phyloP scores from a whole-genome alignment of 31 red algal genomes.

The Odonthalia washingtoniensis region DNA sequence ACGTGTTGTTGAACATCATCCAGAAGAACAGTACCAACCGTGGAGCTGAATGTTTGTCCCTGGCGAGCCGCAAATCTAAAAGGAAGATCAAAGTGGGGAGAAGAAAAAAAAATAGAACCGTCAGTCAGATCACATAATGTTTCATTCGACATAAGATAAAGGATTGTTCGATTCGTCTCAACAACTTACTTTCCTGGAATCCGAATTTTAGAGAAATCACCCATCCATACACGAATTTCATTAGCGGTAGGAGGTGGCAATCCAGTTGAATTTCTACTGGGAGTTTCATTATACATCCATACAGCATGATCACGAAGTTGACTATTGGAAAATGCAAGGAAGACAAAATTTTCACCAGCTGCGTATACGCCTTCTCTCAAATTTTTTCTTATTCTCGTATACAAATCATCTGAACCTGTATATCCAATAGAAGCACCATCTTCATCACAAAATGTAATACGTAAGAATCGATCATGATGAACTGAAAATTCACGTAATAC shows the following conservation, averaged over 20 bases:
- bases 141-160: no score
- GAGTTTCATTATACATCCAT: slow-evolving; percentile 69
- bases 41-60: slow-evolving; percentile 57
- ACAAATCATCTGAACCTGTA: slow-evolving; percentile 51
- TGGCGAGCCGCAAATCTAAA: slow-evolving; percentile 49
- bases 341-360: slow-evolving; percentile 49
- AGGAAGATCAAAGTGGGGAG: background rate
- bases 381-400: slow-evolving; percentile 13
- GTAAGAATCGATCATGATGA: slow-evolving; percentile 47
- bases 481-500: slow-evolving; percentile 51
- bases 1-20: slow-evolving; percentile 28
- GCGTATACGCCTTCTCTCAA: slow-evolving; percentile 38
- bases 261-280: background rate
- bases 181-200: slow-evolving; percentile 55
- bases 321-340: slow-evolving; percentile 59
- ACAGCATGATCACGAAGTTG: slow-evolving; percentile 53
- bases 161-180: no score
- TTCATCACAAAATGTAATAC: slow-evolving; percentile 54
- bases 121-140: no score
- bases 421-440: slow-evolving; percentile 35
- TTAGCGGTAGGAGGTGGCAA: slow-evolving; percentile 50
- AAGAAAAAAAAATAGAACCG: background rate
- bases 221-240: slow-evolving; percentile 56
- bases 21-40: slow-evolving; percentile 49
- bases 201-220: slow-evolving; percentile 49